phyloP scores from a whole-genome alignment of 1,284 basidiomycete genomes.

The Xerocomus minutiporus region DNA sequence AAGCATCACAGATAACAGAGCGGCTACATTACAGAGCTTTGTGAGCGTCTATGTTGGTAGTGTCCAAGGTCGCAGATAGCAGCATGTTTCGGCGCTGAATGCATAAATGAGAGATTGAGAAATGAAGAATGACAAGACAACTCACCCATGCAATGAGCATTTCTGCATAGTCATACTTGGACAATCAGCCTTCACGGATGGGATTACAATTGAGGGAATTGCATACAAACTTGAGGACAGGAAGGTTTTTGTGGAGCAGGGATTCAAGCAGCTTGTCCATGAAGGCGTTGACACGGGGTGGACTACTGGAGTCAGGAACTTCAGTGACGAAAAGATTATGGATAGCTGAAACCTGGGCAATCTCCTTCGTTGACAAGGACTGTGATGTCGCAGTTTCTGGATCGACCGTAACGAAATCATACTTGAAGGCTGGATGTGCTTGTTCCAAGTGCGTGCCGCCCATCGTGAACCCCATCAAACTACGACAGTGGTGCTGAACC shows the following conservation, averaged over 20 bases:
- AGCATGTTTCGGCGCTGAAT: background rate
- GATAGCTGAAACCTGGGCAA: background rate
- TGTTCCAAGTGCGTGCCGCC: too few species aligned
- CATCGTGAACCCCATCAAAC: slow-evolving; percentile 2
- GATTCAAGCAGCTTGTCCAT: background rate
- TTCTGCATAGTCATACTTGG: background rate
- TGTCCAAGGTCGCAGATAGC: background rate
- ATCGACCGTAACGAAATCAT: background rate
- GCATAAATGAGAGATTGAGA: background rate
- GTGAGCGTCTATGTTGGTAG: background rate
- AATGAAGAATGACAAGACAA: too few species aligned
- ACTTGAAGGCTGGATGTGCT: background rate
- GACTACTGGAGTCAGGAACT: background rate
- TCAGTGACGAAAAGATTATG: background rate
- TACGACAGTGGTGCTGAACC: slow-evolving; percentile 3
- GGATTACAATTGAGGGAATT: background rate
- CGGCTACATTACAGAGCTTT: background rate
- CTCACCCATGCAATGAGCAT: background rate
- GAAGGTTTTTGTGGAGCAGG: background rate
- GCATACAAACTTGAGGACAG: background rate
- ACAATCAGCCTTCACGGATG: background rate
- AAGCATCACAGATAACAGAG: background rate
- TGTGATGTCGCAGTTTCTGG: background rate
- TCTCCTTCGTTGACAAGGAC: background rate
- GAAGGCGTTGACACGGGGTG: background rate